A percentile compares a stretch with the other conserved stretches of the same genome.
Conservation (phyloP, 176 grass and related monocot species). For the Bonia amplexicaulis region DNA sequence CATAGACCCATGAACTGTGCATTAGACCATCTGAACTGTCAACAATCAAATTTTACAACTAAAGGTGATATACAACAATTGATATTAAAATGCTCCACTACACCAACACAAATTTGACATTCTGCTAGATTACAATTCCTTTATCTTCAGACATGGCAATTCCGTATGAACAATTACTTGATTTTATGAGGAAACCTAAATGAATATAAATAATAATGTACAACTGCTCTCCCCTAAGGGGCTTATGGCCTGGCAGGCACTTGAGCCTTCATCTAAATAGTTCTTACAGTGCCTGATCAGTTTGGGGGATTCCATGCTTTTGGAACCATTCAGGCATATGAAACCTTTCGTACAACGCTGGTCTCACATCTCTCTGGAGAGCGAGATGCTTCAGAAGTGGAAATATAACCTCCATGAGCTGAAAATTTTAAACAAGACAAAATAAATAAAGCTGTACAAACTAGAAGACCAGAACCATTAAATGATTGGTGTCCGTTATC, state of each 20-base stretch:
- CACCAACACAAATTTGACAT: slow-evolving; percentile 28
- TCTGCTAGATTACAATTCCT: slow-evolving; percentile 49
- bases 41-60: slow-evolving; percentile 56
- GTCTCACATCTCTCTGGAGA: slow-evolving; percentile 80
- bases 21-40: slow-evolving; percentile 36
- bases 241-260: slow-evolving; percentile 15
- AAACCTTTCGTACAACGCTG: slow-evolving; percentile 81
- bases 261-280: slow-evolving; percentile 42
- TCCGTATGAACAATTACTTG: slow-evolving; percentile 38
- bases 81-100: slow-evolving; percentile 28
- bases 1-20: background rate
- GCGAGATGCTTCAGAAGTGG: slow-evolving; percentile 88
- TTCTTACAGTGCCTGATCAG: slow-evolving; percentile 42
- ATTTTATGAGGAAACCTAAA: slow-evolving; percentile 36
- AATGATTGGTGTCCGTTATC: background rate
- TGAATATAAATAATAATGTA: slow-evolving; percentile 69
- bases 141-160: slow-evolving; percentile 33
- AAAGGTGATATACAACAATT: slow-evolving; percentile 58
- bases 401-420: slow-evolving; percentile 91
- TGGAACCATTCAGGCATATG: slow-evolving; percentile 99
- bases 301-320: slow-evolving; percentile 76
- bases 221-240: slow-evolving; percentile 36
- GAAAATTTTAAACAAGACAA: slow-evolving; percentile 40
- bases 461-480: background rate
- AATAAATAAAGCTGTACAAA: slow-evolving; percentile 11